Percentiles rank a stretch among this genome's conserved stretches.
phyloP scores from a whole-genome alignment of 1,284 basidiomycete species.

The Rhodotorula sp. region DNA sequence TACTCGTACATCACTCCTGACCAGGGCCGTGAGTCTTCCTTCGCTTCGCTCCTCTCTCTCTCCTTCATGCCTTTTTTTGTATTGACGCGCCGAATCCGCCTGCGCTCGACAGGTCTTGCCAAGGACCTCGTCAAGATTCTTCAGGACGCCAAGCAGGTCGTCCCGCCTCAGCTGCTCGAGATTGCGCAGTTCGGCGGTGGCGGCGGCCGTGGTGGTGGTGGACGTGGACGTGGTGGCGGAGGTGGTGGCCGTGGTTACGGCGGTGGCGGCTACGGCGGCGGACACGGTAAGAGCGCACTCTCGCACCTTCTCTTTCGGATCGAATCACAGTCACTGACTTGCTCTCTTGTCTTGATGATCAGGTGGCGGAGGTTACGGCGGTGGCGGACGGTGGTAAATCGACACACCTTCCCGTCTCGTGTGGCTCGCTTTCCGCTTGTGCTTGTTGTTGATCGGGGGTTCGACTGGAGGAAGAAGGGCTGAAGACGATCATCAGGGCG shows the following conservation, averaged over 20 bases:
- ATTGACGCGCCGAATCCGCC: not conserved
- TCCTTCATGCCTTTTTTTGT: not conserved
- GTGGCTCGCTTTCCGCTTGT: not conserved
- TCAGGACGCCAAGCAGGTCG: conserved; percentile 79
- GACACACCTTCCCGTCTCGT: not conserved
- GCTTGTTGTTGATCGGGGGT: not conserved
- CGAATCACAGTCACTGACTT: no score
- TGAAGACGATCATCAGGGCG: no score
- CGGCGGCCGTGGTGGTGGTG: conserved; percentile 51
- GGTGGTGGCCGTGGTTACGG: conserved; percentile 43
- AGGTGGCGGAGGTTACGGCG: conserved; percentile 1
- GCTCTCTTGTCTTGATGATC: not conserved
- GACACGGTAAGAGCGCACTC: conserved; percentile 5
- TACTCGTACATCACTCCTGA: conserved; percentile 82
- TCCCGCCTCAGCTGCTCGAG: conserved; percentile 88
- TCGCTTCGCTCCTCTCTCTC: not conserved
- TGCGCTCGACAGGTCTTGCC: conserved; percentile 73
- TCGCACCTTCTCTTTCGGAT: not conserved
- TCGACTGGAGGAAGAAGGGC: no score
- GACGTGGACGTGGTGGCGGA: conserved; percentile 49
- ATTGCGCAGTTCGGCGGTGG: conserved; percentile 76
- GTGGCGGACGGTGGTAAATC: not conserved
- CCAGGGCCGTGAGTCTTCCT: conserved; percentile 35
- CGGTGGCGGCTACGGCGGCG: conserved; percentile 34
- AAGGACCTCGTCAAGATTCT: conserved; percentile 87